Evolutionary conservation across 306 rosid species (phyloP).

Genomic region (Vigna radiata): DNA sequence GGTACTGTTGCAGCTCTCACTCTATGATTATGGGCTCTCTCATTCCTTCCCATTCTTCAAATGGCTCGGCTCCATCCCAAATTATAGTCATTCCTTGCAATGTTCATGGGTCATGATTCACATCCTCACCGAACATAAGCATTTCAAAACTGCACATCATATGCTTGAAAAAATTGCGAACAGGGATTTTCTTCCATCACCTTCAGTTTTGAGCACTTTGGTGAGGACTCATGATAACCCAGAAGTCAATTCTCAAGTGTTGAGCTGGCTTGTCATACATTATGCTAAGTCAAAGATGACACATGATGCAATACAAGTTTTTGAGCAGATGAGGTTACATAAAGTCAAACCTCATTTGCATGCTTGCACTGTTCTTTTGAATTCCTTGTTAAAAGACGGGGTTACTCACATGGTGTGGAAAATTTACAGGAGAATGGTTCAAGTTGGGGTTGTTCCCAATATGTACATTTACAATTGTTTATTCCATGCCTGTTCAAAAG

Average conservation of each 20-base stretch:
- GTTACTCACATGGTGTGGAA: slow-evolving; percentile 76
- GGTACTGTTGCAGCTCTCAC: slow-evolving; percentile 64
- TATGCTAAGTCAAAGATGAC: slow-evolving; percentile 67
- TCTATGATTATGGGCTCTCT: slow-evolving; percentile 54
- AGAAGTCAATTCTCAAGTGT: slow-evolving; percentile 74
- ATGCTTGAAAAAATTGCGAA: slow-evolving; percentile 75
- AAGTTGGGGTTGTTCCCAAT: slow-evolving; percentile 65
- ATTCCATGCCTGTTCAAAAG: slow-evolving; percentile 82
- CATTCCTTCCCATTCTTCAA: slow-evolving; percentile 71
- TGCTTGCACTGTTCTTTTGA: slow-evolving; percentile 88
- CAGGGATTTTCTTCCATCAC: slow-evolving; percentile 71
- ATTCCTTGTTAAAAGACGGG: slow-evolving; percentile 72
- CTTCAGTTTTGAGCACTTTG: slow-evolving; percentile 74
- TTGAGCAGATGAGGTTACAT: slow-evolving; percentile 72
- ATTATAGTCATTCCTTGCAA: slow-evolving; percentile 73
- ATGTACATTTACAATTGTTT: slow-evolving; percentile 77
- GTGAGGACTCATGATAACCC: slow-evolving; percentile 55
- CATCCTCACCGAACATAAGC: slow-evolving; percentile 63
- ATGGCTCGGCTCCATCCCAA: slow-evolving; percentile 68
- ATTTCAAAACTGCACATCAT: slow-evolving; percentile 69
- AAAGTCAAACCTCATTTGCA: slow-evolving; percentile 69
- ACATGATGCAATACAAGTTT: slow-evolving; percentile 78
- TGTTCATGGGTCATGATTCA: slow-evolving; percentile 81
- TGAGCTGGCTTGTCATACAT: slow-evolving; percentile 86
- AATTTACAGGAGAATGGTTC: slow-evolving; percentile 64